phyloP scores from a whole-genome alignment of 768 basidiomycete species.

The Daedaleopsis nitida region DNA sequence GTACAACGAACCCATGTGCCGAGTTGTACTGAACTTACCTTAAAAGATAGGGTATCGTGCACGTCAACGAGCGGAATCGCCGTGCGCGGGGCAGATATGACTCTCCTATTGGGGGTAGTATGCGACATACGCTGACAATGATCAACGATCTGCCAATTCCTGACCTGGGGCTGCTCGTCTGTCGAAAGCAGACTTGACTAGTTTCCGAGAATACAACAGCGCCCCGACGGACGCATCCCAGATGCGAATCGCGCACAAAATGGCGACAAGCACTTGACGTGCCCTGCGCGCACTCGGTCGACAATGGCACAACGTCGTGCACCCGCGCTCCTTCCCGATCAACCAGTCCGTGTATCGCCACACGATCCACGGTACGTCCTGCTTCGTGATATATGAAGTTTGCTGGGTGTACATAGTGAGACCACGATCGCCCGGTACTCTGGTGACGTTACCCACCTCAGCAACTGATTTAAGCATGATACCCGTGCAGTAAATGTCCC shows the following conservation, averaged over 20 bases:
- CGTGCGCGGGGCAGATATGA: too few species aligned
- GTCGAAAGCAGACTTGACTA: too few species aligned
- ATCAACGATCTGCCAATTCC: too few species aligned
- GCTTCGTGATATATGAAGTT: background rate
- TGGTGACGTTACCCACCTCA: background rate
- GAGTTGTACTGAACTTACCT: too few species aligned
- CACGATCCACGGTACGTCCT: background rate
- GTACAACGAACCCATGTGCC: too few species aligned
- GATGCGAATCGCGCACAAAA: background rate
- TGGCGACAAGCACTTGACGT: background rate
- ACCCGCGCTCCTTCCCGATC: background rate
- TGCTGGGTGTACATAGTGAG: background rate
- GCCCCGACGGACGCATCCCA: background rate
- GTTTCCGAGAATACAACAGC: too few species aligned
- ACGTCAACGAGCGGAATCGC: too few species aligned
- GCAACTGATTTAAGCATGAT: background rate
- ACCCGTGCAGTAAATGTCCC: constrained; percentile 12
- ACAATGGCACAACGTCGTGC: background rate
- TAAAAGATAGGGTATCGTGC: too few species aligned
- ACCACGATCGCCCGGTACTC: too few species aligned
- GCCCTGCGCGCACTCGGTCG: background rate
- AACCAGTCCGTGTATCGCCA: background rate
- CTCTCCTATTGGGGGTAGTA: too few species aligned
- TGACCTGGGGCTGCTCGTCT: too few species aligned
- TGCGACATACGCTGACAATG: too few species aligned